Evolutionary conservation across 257 asterid species (phyloP).

Genomic region (Solanum medicagineum): DNA sequence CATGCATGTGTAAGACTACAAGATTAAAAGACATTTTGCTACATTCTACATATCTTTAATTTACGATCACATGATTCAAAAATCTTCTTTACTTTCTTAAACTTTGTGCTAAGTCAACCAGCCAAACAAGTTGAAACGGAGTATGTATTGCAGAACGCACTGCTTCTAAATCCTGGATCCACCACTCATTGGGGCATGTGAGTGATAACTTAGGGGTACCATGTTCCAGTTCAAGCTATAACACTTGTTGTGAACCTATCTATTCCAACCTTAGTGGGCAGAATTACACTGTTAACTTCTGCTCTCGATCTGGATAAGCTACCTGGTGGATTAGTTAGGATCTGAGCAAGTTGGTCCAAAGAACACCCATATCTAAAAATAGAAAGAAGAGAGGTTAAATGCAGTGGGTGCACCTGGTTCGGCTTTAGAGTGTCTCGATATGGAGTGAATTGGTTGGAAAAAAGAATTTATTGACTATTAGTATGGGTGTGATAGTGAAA

Average conservation of each 20-base stretch:
- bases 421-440: background rate
- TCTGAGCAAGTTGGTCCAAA: background rate
- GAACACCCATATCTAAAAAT: background rate
- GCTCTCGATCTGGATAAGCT: background rate
- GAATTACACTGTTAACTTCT: background rate
- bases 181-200: background rate
- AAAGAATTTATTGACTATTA: background rate
- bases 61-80: too few relatives aligned
- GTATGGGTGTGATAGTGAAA: background rate
- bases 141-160: background rate
- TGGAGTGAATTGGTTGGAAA: background rate
- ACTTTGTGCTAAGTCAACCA: background rate
- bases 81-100: background rate
- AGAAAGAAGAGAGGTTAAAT: background rate
- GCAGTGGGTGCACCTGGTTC: background rate
- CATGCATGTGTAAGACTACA: background rate
- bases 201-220: background rate
- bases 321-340: background rate
- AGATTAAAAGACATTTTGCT: background rate
- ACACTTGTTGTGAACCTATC: background rate
- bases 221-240: background rate
- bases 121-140: background rate
- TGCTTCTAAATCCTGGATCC: background rate
- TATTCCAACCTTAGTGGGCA: background rate
- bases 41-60: background rate